Percentiles rank a stretch among this genome's conserved stretches.
These are phyloP conservation scores for Trypanosoma melophagium DNA, from an alignment of 208 protist genomes.

Conservation along the genomic window DNA sequence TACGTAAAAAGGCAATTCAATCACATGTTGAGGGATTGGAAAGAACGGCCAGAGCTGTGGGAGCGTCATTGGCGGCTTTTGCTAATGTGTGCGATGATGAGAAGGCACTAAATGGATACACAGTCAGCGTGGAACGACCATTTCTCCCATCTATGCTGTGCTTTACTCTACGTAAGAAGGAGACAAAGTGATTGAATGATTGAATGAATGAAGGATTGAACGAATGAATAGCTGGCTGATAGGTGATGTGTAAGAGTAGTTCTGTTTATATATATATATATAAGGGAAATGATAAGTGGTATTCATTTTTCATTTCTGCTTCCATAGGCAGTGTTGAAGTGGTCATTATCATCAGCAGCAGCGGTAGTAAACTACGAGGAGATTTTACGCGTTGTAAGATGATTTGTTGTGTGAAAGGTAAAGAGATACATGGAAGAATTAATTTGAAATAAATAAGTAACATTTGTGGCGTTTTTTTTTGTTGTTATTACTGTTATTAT, in stretches of 20 bases:
- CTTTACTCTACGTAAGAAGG: constrained; percentile 46
- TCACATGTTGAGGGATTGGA: constrained; percentile 45
- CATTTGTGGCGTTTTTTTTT: too few species aligned
- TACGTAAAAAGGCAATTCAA: constrained; percentile 36
- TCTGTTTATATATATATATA: not conserved
- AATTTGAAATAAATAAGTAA: too few species aligned
- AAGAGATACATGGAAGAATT: too few species aligned
- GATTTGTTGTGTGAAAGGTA: too few species aligned
- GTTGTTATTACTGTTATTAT: too few species aligned
- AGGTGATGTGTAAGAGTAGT: not conserved
- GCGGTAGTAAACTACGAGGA: too few species aligned
- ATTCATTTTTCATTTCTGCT: too few species aligned
- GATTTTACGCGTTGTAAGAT: too few species aligned
- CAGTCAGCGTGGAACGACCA: constrained; percentile 45
- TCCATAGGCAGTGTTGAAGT: too few species aligned
- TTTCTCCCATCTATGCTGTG: constrained; percentile 43
- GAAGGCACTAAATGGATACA: constrained; percentile 48
- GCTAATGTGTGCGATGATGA: constrained; percentile 47
- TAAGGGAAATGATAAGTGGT: not conserved
- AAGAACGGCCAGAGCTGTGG: constrained; percentile 46
- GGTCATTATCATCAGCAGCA: too few species aligned
- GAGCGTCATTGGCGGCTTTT: constrained; percentile 50
- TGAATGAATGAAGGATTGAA: not conserved
- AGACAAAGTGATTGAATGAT: not conserved
- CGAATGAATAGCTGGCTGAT: not conserved